Conservation (phyloP, 176 grass and related monocot species). For the Leersia perrieri region DNA sequence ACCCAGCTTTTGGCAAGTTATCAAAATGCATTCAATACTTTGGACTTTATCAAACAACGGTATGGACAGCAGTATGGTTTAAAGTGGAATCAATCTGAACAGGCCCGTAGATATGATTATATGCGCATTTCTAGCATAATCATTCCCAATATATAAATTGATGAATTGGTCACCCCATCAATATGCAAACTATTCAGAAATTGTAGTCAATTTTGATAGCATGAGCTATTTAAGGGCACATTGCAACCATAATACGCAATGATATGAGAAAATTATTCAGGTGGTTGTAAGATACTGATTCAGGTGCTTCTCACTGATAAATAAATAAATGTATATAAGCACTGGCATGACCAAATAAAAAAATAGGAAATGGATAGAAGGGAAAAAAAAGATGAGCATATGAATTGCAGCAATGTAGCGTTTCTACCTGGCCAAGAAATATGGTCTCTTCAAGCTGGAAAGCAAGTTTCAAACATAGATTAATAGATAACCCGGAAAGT, state of each 20-base stretch:
- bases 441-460: constrained; percentile 95
- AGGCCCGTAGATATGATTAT: background rate
- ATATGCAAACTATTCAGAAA: background rate
- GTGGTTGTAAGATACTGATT: constrained; percentile 13
- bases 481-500: constrained; percentile 95
- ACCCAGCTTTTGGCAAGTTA: no score
- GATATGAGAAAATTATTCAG: background rate
- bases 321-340: constrained; percentile 1
- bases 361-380: background rate
- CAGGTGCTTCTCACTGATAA: background rate
- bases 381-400: constrained; percentile 17
- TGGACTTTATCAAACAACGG: no score
- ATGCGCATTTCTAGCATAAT: constrained; percentile 19
- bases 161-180: background rate
- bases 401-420: background rate
- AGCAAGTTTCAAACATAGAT: constrained; percentile 93
- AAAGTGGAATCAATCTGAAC: no score
- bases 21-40: no score
- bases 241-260: background rate
- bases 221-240: background rate
- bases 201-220: constrained; percentile 3
- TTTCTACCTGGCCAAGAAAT: constrained; percentile 92
- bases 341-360: background rate
- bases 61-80: no score
- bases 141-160: constrained; percentile 8